phyloP scores from a whole-genome alignment of 108 stramenopile species.

The Cyclostephanos invisitatus region DNA sequence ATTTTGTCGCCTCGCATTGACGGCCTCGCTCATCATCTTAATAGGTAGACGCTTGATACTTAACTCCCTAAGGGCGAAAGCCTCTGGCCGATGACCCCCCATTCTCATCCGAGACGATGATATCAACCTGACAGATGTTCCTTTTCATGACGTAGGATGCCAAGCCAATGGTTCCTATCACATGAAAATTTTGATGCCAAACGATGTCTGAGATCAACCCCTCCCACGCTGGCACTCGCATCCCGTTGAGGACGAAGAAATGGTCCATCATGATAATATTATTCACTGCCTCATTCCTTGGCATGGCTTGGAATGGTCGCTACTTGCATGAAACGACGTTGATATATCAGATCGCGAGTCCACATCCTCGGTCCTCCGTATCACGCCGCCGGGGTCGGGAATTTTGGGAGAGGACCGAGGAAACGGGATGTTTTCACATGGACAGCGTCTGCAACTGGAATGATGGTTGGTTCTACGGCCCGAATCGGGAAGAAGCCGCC shows the following conservation, averaged over 20 bases:
- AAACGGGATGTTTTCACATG: conserved; percentile 26
- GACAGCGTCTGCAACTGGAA: conserved; percentile 37
- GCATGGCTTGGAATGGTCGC: neutral
- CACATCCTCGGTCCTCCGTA: neutral
- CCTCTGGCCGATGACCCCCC: no score
- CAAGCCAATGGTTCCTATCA: no score
- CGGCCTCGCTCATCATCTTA: no score
- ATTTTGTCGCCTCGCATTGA: no score
- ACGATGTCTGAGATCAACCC: no score
- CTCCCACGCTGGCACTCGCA: no score
- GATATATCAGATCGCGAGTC: neutral
- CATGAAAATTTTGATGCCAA: no score
- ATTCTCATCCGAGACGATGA: no score
- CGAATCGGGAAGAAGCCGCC: neutral
- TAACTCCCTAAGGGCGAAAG: no score
- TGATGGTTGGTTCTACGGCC: conserved; percentile 35
- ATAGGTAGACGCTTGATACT: no score
- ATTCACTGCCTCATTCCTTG: neutral
- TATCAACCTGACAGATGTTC: no score
- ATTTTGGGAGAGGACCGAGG: conserved; percentile 28
- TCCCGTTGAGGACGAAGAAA: neutral
- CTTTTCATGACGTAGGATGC: no score
- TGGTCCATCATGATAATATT: neutral
- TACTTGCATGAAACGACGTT: neutral
- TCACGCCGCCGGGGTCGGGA: neutral